These are phyloP conservation scores for Colletotrichum somersetense DNA, from an alignment of 2,329 filamentous ascomycete genomes.

Conservation along the genomic window DNA sequence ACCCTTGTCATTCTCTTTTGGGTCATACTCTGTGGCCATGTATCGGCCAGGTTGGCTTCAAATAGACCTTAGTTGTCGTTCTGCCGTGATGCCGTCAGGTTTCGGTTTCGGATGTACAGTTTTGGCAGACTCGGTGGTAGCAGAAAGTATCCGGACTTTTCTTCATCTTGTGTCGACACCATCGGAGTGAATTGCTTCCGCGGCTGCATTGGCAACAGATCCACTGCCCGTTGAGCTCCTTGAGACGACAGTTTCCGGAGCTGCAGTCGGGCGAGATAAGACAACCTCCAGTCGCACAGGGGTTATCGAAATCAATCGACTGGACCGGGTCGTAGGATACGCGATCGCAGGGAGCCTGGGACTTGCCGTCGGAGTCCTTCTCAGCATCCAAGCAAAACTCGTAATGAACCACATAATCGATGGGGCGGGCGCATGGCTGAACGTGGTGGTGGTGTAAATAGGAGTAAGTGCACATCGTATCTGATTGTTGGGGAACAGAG, in stretches of 20 bases:
- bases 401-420: slow-evolving; percentile 59
- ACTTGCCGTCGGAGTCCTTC: slow-evolving; percentile 48
- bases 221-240: slow-evolving; percentile 63
- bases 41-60: not conserved
- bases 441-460: slow-evolving; percentile 66
- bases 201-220: slow-evolving; percentile 63
- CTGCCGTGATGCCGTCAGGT: not conserved
- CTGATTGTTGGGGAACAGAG: not conserved
- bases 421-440: slow-evolving; percentile 55
- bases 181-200: slow-evolving; percentile 59
- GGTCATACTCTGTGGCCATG: not conserved
- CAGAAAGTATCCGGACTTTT: slow-evolving; percentile 64
- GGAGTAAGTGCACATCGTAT: slow-evolving; percentile 63
- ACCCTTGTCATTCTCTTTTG: slow-evolving; percentile 17
- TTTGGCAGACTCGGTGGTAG: slow-evolving; percentile 63
- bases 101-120: slow-evolving; percentile 54
- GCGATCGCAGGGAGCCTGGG: slow-evolving; percentile 43
- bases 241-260: slow-evolving; percentile 62
- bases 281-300: slow-evolving; percentile 61
- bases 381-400: slow-evolving; percentile 56
- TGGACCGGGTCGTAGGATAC: slow-evolving; percentile 49
- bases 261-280: slow-evolving; percentile 60
- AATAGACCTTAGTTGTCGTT: not conserved
- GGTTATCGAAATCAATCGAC: slow-evolving; percentile 55
- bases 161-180: slow-evolving; percentile 60